Base-by-base conservation (phyloP, 768 basidiomycete genomes). In the Agaricus bisporus region DNA sequence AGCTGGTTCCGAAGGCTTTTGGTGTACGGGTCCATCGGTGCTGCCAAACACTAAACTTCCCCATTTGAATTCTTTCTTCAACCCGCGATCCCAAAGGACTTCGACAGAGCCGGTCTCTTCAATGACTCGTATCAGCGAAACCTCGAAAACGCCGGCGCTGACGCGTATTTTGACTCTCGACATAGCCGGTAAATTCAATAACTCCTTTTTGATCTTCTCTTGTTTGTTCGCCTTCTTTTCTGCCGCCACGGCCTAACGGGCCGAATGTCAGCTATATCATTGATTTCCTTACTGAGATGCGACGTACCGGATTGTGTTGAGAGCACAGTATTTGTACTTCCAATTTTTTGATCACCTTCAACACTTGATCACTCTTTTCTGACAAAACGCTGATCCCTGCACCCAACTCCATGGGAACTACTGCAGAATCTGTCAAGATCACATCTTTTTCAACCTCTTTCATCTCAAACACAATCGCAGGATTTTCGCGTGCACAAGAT, bases 271-370 rank as follows among this genome's bases (percentile, higher is more conserved):
- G n/a, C 22, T 26, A 20, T 39, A 18, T 29, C 28, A 28, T 26
- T 28, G 15, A 25, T 45, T 37, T 54, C 43, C n/a, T 41, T 38
- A 37, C 12, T 43, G 25, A 46, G 32, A 45, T 48, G 17, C 25
- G 42, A 75, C 91, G 58, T 64, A 95, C 94, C 8, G 93, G 93
- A 61, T 97, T 98, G 64, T 98, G 95, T 60, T 88, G 86, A 1
- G 85, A 71, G 64, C 95, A 98, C 3, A 95, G 67, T 11, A 92
- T 73, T 59, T 90, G 82, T 4, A 91, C 79, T 60, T 84, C 83
- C 7, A 77, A 65, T 68, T 92, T 92, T 72, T 74, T 84, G 64
- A 93, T 81, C 26, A 78, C 71, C 68, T 86, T 89, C 58, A 89
- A 67, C 14, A 85, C 73, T 17, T 64, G 68, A 18, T 51, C 54